A percentile compares a stretch with the other conserved stretches of the same genome.
These are phyloP conservation scores for Nannizziopsis barbatae DNA, from an alignment of 2,329 filamentous ascomycete genomes.

Conservation along the genomic window DNA sequence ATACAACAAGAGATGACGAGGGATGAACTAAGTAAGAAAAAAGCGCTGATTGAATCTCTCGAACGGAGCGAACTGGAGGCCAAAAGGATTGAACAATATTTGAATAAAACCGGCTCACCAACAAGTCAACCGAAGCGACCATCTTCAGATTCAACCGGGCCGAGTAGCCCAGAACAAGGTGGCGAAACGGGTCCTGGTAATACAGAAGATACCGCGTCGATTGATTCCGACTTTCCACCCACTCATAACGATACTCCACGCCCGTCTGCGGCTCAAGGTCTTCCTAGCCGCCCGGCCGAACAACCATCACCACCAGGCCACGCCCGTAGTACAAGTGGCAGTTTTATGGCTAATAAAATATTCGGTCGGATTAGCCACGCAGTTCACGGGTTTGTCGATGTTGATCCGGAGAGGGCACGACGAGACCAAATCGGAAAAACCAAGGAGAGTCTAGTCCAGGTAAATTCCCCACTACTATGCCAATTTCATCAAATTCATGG, in stretches of 20 bases:
- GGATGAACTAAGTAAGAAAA: slow-evolving; percentile 85
- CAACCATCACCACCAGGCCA: slow-evolving; percentile 42
- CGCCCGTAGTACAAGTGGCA: slow-evolving; percentile 72
- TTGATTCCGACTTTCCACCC: slow-evolving; percentile 91
- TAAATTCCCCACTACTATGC: slow-evolving; percentile 20
- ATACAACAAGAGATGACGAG: slow-evolving; percentile 96
- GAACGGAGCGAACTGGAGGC: slow-evolving; percentile 90
- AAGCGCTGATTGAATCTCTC: slow-evolving; percentile 67
- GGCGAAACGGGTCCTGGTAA: slow-evolving; percentile 44
- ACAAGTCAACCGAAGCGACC: slow-evolving; percentile 52
- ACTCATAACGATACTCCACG: slow-evolving; percentile 60
- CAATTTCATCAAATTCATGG: neutral
- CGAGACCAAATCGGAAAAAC: slow-evolving; percentile 95
- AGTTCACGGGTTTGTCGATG: slow-evolving; percentile 89
- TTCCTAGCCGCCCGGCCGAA: slow-evolving; percentile 35
- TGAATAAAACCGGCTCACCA: slow-evolving; percentile 53
- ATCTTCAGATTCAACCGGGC: slow-evolving; percentile 43
- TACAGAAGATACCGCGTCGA: slow-evolving; percentile 70
- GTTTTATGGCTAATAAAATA: slow-evolving; percentile 83
- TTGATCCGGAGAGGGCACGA: slow-evolving; percentile 84
- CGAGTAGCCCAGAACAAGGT: slow-evolving; percentile 33
- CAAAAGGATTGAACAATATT: slow-evolving; percentile 83
- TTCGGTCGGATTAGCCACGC: slow-evolving; percentile 93
- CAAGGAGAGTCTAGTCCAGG: slow-evolving; percentile 64
- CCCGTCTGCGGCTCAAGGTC: slow-evolving; percentile 66